phyloP scores from a whole-genome alignment of 495 filamentous ascomycete species.

The Neurospora cerealis region DNA sequence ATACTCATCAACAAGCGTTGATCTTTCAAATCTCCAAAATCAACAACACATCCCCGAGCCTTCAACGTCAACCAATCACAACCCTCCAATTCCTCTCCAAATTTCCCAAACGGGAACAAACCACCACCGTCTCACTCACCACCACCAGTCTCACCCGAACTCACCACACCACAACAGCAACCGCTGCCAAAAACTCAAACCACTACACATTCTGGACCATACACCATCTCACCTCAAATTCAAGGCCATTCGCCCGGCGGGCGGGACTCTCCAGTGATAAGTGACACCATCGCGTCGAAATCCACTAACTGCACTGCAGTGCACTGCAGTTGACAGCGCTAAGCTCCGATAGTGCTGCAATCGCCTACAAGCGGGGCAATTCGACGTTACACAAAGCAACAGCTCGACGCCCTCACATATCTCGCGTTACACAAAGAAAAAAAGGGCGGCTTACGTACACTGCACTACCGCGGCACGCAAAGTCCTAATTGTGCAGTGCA shows the following conservation, averaged over 20 bases:
- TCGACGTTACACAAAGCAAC: too few species aligned
- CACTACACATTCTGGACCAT: neutral
- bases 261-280: too few species aligned
- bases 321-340: too few species aligned
- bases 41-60: neutral
- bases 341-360: too few species aligned
- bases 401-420: too few species aligned
- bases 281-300: neutral
- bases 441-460: too few species aligned
- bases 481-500: too few species aligned
- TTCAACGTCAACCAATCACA: neutral
- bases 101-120: neutral
- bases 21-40: neutral
- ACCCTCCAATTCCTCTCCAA: neutral
- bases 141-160: neutral
- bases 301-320: neutral
- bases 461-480: too few species aligned
- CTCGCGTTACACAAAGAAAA: too few species aligned
- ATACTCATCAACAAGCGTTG: neutral
- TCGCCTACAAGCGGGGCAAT: too few species aligned
- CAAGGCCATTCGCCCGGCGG: neutral
- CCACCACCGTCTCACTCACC: neutral
- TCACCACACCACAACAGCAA: neutral
- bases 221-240: neutral
- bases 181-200: neutral